Evolutionary conservation across 1,284 basidiomycete species (phyloP).

Genomic region (Ganoderma sinense): DNA sequence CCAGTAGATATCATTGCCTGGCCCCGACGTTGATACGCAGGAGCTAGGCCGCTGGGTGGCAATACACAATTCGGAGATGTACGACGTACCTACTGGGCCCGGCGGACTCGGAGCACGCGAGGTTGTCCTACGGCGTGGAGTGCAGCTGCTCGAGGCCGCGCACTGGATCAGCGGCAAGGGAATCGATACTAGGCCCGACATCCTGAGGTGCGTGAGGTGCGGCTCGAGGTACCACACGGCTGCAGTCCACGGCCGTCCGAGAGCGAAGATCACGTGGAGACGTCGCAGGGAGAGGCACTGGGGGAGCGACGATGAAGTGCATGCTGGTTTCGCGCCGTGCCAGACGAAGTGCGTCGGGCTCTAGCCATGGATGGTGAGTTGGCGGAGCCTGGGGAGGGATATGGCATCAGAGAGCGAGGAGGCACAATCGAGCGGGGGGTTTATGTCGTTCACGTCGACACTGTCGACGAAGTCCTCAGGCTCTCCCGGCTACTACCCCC

Average conservation of each 20-base stretch:
- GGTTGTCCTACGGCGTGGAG: neutral
- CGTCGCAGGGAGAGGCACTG: neutral
- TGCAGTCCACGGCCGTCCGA: neutral
- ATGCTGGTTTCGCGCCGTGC: too few species aligned
- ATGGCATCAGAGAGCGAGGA: neutral
- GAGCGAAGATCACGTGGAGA: neutral
- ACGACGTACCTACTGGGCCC: too few species aligned
- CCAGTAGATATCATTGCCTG: too few species aligned
- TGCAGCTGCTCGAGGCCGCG: neutral
- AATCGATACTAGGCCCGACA: neutral
- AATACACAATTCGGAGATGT: too few species aligned
- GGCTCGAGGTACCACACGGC: neutral
- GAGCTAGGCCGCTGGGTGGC: too few species aligned
- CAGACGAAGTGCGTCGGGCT: neutral
- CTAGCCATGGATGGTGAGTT: neutral
- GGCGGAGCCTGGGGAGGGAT: neutral
- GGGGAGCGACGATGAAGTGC: too few species aligned
- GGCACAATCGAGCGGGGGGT: too few species aligned
- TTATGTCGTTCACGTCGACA: neutral
- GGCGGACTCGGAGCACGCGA: too few species aligned
- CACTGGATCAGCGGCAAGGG: neutral
- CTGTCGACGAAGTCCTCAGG: too few species aligned
- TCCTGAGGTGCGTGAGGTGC: neutral
- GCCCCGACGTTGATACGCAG: too few species aligned
- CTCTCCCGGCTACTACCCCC: neutral